phyloP scores from a whole-genome alignment of 2,329 filamentous ascomycete species.

The Colletotrichum noveboracense region DNA sequence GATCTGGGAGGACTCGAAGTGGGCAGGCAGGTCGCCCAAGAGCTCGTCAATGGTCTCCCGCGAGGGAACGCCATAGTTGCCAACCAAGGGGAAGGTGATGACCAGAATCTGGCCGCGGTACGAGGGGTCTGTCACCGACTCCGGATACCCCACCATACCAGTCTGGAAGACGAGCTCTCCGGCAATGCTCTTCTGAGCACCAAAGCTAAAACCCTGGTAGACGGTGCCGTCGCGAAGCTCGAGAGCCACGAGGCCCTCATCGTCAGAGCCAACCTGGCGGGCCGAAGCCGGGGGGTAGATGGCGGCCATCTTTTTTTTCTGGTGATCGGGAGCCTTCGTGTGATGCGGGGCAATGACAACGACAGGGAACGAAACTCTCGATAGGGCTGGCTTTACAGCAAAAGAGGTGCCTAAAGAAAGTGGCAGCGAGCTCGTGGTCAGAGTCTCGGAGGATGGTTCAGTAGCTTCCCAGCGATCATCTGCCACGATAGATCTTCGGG shows the following conservation, averaged over 20 bases:
- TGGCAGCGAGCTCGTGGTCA: conserved; percentile 20
- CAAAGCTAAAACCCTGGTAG: conserved; percentile 96
- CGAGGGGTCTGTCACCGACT: conserved; percentile 87
- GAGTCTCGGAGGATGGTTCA: conserved; percentile 19
- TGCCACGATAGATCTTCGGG: conserved; percentile 26
- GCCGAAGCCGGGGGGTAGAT: conserved; percentile 64
- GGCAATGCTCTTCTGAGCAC: conserved; percentile 90
- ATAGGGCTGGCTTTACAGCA: not conserved
- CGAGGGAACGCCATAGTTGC: conserved; percentile 96
- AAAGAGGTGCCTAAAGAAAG: not conserved
- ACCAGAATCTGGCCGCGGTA: conserved; percentile 95
- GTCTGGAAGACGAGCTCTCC: conserved; percentile 99
- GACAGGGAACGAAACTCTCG: conserved; percentile 9
- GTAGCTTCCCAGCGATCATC: conserved; percentile 26
- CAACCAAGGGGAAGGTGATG: conserved; percentile 92
- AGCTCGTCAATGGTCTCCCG: conserved; percentile 85
- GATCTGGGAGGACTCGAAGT: conserved; percentile 93
- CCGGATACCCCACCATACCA: conserved; percentile 98
- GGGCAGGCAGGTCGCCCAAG: conserved; percentile 82
- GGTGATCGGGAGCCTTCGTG: not conserved
- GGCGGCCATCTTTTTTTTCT: conserved; percentile 34
- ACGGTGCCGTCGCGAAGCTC: conserved; percentile 92
- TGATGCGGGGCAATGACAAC: conserved; percentile 13
- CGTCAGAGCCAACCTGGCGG: conserved; percentile 55
- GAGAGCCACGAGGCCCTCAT: conserved; percentile 76